Conservation (phyloP, 768 basidiomycete genomes). For the Rickenella mellea region DNA sequence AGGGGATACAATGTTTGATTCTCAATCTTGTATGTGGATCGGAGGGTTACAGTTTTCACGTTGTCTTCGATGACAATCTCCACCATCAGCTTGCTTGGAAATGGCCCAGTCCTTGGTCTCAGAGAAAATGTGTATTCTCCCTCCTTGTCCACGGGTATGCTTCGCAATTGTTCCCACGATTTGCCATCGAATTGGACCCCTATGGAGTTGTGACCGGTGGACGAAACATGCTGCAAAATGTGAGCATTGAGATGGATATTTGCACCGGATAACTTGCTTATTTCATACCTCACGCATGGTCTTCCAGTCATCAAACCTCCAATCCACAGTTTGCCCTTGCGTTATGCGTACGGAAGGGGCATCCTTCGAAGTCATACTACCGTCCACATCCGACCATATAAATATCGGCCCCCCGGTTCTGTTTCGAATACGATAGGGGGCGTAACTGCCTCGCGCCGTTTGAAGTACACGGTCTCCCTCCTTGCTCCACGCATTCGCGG, state of each 20-base stretch:
- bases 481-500: conserved; percentile 61
- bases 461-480: conserved; percentile 65
- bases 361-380: conserved; percentile 35
- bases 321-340: conserved; percentile 74
- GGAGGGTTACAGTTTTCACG: conserved; percentile 87
- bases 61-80: conserved; percentile 87
- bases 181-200: conserved; percentile 79
- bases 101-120: conserved; percentile 68
- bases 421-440: conserved; percentile 90
- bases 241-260: neutral
- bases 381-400: conserved; percentile 78
- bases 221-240: conserved; percentile 43
- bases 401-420: conserved; percentile 79
- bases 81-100: conserved; percentile 74
- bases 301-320: conserved; percentile 97
- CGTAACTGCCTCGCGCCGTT: conserved; percentile 77
- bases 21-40: conserved; percentile 87
- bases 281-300: conserved; percentile 85
- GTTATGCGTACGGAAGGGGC: conserved; percentile 48
- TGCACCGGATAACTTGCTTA: neutral
- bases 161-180: conserved; percentile 80
- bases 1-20: conserved; percentile 88
- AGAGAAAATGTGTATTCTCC: conserved; percentile 85
- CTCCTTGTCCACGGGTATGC: conserved; percentile 88
- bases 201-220: conserved; percentile 73